Evolutionary conservation across 352 stramenopile species (phyloP).

Genomic region (Pythium rhizo-oryzae): DNA sequence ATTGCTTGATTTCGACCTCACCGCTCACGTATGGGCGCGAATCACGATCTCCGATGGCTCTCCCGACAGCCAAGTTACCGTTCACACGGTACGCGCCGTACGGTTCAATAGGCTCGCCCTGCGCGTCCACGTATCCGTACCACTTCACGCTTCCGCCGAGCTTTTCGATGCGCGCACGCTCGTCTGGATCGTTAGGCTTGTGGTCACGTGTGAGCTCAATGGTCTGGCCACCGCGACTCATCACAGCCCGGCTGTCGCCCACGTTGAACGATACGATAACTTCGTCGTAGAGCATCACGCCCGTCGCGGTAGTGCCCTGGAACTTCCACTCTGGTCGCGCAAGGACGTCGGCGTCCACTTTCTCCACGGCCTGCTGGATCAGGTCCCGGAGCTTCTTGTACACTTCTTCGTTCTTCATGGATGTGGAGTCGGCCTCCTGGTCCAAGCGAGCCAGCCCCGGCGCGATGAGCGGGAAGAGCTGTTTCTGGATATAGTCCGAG

Average conservation of each 20-base stretch:
- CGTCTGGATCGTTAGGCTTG: slow-evolving; percentile 87
- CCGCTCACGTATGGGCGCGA: slow-evolving; percentile 85
- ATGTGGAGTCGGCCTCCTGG: slow-evolving; percentile 33
- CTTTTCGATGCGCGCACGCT: slow-evolving; percentile 75
- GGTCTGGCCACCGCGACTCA: slow-evolving; percentile 81
- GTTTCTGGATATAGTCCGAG: slow-evolving; percentile 63
- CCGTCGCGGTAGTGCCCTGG: slow-evolving; percentile 76
- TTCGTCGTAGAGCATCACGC: slow-evolving; percentile 77
- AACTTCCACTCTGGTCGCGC: slow-evolving; percentile 75
- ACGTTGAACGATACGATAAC: slow-evolving; percentile 90
- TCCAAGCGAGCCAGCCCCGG: slow-evolving; percentile 49
- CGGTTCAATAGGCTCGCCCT: slow-evolving; percentile 85
- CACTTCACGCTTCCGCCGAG: slow-evolving; percentile 89
- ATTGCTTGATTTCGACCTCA: slow-evolving; percentile 79
- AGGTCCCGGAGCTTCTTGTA: slow-evolving; percentile 41
- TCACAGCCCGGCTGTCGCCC: slow-evolving; percentile 94
- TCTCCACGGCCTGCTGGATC: slow-evolving; percentile 48
- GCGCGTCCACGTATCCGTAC: slow-evolving; percentile 85
- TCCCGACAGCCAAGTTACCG: slow-evolving; percentile 90
- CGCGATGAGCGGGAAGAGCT: slow-evolving; percentile 60
- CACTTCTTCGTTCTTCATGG: slow-evolving; percentile 32
- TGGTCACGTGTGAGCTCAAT: slow-evolving; percentile 87
- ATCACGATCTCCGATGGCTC: slow-evolving; percentile 91
- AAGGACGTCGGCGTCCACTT: slow-evolving; percentile 64
- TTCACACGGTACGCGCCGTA: slow-evolving; percentile 94